Percentiles rank a stretch among this genome's conserved stretches.
Evolutionary conservation across 1,284 basidiomycete genomes (phyloP).

Genomic region (Rhodotorula sp.): DNA sequence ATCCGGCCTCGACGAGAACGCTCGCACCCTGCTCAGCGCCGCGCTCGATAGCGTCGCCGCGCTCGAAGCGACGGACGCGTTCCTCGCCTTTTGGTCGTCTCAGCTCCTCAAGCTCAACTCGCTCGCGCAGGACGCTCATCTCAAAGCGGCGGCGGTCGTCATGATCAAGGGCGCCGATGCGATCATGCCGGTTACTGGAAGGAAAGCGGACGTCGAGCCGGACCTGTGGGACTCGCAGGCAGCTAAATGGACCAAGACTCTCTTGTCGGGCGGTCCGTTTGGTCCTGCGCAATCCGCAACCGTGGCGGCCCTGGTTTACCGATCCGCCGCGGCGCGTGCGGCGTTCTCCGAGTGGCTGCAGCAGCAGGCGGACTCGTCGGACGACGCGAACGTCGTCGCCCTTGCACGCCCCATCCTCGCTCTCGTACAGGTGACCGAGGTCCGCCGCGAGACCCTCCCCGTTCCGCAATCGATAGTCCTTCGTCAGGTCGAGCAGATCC

Average conservation of each 20-base stretch:
- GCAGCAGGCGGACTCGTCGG: background rate
- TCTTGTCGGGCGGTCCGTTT: slow-evolving; percentile 6
- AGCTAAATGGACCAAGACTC: slow-evolving; percentile 22
- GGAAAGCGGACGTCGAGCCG: background rate
- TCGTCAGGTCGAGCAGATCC: slow-evolving; percentile 1
- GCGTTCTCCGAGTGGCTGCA: slow-evolving; percentile 2
- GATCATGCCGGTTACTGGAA: slow-evolving; percentile 4
- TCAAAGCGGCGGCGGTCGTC: slow-evolving; percentile 2
- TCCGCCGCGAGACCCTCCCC: background rate
- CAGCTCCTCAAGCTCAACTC: slow-evolving; percentile 19
- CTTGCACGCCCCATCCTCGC: slow-evolving; percentile 15
- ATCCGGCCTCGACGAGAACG: background rate
- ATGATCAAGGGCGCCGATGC: slow-evolving; percentile 21
- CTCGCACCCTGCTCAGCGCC: slow-evolving; percentile 3
- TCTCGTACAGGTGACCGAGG: slow-evolving; percentile 16
- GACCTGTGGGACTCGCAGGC: slow-evolving; percentile 10
- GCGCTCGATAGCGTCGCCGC: slow-evolving; percentile 8
- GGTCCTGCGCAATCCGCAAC: slow-evolving; percentile 3
- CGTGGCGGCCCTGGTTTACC: slow-evolving; percentile 30
- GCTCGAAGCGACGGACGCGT: slow-evolving; percentile 4
- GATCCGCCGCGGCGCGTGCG: slow-evolving; percentile 20
- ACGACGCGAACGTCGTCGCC: background rate
- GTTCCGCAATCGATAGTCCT: background rate
- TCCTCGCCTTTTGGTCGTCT: slow-evolving; percentile 20
- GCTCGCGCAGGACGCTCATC: background rate